Base-by-base conservation (phyloP, 2,329 filamentous ascomycete genomes). In the Dichotomopilus funicola region DNA sequence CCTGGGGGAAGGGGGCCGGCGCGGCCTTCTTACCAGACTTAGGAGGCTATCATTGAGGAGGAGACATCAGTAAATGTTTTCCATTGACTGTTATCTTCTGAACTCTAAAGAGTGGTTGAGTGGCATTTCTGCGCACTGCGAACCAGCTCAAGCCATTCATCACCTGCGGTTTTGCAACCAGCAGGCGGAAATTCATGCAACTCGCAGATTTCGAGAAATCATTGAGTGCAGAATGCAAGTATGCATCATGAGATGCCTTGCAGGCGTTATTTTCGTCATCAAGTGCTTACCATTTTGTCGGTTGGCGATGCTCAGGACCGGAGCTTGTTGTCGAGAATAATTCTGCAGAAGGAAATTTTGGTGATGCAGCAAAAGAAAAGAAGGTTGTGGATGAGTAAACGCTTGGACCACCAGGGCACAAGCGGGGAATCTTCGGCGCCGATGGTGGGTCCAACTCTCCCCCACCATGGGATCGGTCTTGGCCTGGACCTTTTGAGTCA, bases 31-130 rank as follows among this genome's bases (percentile, higher is more conserved):
- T 97, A 83, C 91, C 91, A 72, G 81, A 75, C 82, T 97, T 99
- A 75, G 92, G 89, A 88, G 94, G 90, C 94, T 97, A 82, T 97
- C 91, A 97, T 97, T 94, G 92, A 97, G 92, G 90, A 94, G 88
- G 95, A 90, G 86, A 89, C 80, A 90, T 95, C 88, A 96, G 91
- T 87, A 78, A 82, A 80, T 84, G 83, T 86, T 82, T 86, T 86
- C 80, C 81, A 85, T 84, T 77, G 77, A 78, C 78, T 79, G 80
- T 75, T 72, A 81, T 88, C 87, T 90, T 85, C 87, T 84, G 78
- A 88, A 87, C 90, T 95, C 90, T 95, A 95, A 78, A 86, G 89
- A 94, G 87, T 81, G 75, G 71, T 65, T 70, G 69, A 60, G 70
- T 71, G 73, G 73, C 79, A 78, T 82, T 77, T 77, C 77, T 77